These are phyloP conservation scores for Leishmania martiniquensis DNA, from an alignment of 208 protist species.

Conservation along the genomic window DNA sequence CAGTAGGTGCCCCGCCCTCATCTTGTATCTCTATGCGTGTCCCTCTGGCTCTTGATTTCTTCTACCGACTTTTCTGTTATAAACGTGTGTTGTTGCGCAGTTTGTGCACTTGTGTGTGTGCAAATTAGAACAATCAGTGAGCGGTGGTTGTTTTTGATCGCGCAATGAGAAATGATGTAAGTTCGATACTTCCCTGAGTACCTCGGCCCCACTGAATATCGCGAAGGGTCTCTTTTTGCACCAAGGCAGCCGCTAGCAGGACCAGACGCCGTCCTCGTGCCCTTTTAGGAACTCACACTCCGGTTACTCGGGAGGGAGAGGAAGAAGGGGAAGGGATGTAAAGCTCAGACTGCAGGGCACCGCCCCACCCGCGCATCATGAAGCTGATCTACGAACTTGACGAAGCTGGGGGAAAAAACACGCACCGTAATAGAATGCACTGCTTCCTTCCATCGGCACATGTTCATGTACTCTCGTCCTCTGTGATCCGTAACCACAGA, in stretches of 20 bases:
- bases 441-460: not conserved
- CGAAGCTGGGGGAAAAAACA: not conserved
- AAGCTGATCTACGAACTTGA: not conserved
- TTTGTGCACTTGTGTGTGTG: not conserved
- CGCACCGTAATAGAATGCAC: not conserved
- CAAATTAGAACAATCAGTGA: not conserved
- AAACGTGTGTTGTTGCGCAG: not conserved
- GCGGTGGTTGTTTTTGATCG: not conserved
- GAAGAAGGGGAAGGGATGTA: not conserved
- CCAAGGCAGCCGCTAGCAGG: not conserved
- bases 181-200: not conserved
- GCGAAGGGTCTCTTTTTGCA: not conserved
- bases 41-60: not conserved
- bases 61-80: slow-evolving; percentile 1
- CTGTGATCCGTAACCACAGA: not conserved
- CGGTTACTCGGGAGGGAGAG: not conserved
- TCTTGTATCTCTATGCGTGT: slow-evolving; percentile 2
- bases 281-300: not conserved
- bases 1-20: slow-evolving; percentile 2
- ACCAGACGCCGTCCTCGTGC: not conserved
- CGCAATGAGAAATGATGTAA: not conserved
- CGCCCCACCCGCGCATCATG: not conserved
- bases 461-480: not conserved
- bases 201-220: not conserved
- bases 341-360: not conserved